A percentile compares a stretch with the other conserved stretches of the same genome.
phyloP scores from a whole-genome alignment of 2,329 filamentous ascomycete species.

The Bipolaris cookei region DNA sequence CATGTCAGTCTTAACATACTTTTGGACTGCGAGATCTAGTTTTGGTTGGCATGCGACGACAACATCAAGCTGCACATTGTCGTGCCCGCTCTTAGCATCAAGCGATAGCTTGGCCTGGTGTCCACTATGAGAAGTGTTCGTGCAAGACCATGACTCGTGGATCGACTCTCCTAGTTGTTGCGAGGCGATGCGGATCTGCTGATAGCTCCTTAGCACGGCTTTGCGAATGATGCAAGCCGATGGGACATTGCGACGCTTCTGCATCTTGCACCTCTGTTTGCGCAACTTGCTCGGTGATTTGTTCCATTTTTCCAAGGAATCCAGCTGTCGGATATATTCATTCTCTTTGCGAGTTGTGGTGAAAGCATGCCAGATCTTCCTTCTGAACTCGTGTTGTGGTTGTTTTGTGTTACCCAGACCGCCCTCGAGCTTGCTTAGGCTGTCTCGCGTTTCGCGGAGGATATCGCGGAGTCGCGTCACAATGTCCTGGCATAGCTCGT shows the following conservation, averaged over 20 bases:
- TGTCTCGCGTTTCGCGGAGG: slow-evolving; percentile 12
- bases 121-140: slow-evolving; percentile 17
- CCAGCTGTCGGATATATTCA: slow-evolving; percentile 5
- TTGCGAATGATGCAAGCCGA: slow-evolving; percentile 9
- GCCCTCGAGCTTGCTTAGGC: slow-evolving; percentile 8
- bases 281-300: slow-evolving; percentile 9
- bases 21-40: not conserved
- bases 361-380: slow-evolving; percentile 6
- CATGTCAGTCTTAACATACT: not conserved
- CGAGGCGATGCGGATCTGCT: slow-evolving; percentile 10
- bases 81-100: slow-evolving; percentile 8
- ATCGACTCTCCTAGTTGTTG: slow-evolving; percentile 6
- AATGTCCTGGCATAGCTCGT: slow-evolving; percentile 13
- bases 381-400: slow-evolving; percentile 4
- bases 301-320: slow-evolving; percentile 17
- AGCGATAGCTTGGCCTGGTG: slow-evolving; percentile 22
- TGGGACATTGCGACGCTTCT: slow-evolving; percentile 6
- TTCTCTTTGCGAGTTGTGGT: slow-evolving; percentile 8
- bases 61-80: slow-evolving; percentile 16
- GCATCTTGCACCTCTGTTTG: slow-evolving; percentile 2
- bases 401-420: slow-evolving; percentile 9
- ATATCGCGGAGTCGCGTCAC: slow-evolving; percentile 15
- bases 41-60: slow-evolving; percentile 18
- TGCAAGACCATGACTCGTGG: slow-evolving; percentile 19
- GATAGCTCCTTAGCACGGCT: slow-evolving; percentile 7